These are phyloP conservation scores for Mortierella sp. DNA, from an alignment of 371 early-diverging fungal species.

Conservation along the genomic window DNA sequence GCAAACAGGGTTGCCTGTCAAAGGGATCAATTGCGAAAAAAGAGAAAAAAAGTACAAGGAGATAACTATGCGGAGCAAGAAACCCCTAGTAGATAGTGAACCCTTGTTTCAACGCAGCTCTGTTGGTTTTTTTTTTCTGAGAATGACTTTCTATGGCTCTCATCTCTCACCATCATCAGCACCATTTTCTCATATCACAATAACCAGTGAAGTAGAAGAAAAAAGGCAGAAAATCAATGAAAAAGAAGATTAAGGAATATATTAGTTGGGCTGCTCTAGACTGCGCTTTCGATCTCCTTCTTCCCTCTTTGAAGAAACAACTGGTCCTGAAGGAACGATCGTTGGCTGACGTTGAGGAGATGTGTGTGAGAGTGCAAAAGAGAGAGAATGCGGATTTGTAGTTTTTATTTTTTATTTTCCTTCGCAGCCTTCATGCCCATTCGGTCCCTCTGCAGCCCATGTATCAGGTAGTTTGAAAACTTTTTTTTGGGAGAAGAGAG, in stretches of 20 bases:
- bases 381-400: not conserved
- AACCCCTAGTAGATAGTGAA: not conserved
- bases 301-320: not conserved
- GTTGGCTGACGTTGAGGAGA: not conserved
- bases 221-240: not conserved
- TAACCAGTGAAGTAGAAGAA: not conserved
- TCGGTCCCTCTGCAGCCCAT: not conserved
- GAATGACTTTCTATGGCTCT: slow-evolving; percentile 10
- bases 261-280: slow-evolving; percentile 8
- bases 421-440: too few species aligned
- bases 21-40: not conserved
- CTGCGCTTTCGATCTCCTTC: not conserved
- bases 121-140: not conserved
- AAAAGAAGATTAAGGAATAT: not conserved
- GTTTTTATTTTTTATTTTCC: not conserved
- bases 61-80: not conserved
- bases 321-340: not conserved
- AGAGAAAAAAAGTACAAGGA: not conserved
- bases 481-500: too few species aligned
- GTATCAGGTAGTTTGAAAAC: not conserved
- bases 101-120: not conserved
- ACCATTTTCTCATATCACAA: not conserved
- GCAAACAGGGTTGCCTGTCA: not conserved
- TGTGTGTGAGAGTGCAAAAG: not conserved
- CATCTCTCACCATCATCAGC: not conserved